Base-by-base conservation (phyloP, 2,329 filamentous ascomycete species). In the Microthyrium microscopicum region DNA sequence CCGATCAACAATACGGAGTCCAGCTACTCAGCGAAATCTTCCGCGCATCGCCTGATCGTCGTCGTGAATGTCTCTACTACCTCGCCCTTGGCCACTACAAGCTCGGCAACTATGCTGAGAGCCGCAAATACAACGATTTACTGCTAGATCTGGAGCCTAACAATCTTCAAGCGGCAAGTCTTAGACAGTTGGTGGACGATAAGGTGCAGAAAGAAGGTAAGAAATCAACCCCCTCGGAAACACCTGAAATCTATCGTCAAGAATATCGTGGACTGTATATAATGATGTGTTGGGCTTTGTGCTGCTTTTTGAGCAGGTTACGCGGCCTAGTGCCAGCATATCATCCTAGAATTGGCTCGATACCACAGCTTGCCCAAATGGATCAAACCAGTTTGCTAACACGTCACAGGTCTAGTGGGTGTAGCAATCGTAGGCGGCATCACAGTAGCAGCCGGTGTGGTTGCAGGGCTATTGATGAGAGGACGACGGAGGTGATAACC, bases 11-110 rank as follows among this genome's bases (percentile, higher is more conserved):
- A 64, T 75, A 89, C 56, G 87, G 87, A 47, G 84, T 95, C 42
- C 82, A 82, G 43, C 72, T 95, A 21, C 77, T 95, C 38, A 85
- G 83, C 46, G 87, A 95, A 46, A 98, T 98, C 60, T 98, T 95
- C 68, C 83, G 87, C 52, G 76, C 77, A 38, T 79, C 83, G 22
- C 84, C 83, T 44, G 89, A 95, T 57, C 81, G 89, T 46, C 77
- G 89, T 51, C 77, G 89, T 50, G 89, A 98, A 68, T 98, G 89
- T 52, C 79, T 98, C 40, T 98, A 94, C 66, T 98, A 98, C 60
- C 75, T 98, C 34, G 89, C 83, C 18, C 71, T 98, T 20, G 89
- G 89, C 41, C 93, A 95, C 66, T 95, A 87, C 70, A 95, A 95
- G 64, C 73, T 98, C 29, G 87, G 85, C 40, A 95, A 94, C 66